phyloP scores from a whole-genome alignment of 208 protist genomes.

The Polymyxa betae region DNA sequence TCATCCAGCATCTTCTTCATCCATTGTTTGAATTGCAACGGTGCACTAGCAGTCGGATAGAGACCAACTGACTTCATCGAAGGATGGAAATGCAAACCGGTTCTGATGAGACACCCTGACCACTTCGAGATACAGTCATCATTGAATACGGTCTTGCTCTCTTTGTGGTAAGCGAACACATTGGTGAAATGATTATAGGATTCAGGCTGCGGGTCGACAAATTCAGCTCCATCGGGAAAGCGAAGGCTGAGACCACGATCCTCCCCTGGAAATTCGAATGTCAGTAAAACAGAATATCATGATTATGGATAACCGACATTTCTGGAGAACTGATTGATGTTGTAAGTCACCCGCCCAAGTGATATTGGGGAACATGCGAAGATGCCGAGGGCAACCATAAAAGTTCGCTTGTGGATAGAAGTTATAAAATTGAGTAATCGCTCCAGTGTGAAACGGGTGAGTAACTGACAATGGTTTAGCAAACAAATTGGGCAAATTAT shows the following conservation, averaged over 20 bases:
- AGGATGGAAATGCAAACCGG: constrained; percentile 43
- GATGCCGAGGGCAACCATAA: constrained; percentile 40
- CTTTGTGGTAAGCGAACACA: constrained; percentile 42
- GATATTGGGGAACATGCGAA: constrained; percentile 41
- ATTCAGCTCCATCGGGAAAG: too few species aligned
- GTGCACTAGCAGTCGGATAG: constrained; percentile 24
- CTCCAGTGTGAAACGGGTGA: constrained; percentile 51
- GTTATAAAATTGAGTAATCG: not conserved
- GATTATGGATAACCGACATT: not conserved
- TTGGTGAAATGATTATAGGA: constrained; percentile 56
- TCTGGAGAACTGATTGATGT: not conserved
- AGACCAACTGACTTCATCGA: constrained; percentile 9
- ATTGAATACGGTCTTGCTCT: constrained; percentile 42
- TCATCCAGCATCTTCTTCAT: constrained; percentile 27
- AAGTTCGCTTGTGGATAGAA: constrained; percentile 11
- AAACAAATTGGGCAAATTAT: too few species aligned
- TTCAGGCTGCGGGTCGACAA: too few species aligned
- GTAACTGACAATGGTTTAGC: too few species aligned
- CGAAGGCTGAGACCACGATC: too few species aligned
- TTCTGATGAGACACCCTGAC: too few species aligned
- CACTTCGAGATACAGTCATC: constrained; percentile 45
- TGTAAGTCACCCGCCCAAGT: not conserved
- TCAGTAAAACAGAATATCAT: not conserved
- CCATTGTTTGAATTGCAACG: constrained; percentile 9
- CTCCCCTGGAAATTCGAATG: constrained; percentile 32